phyloP scores from a whole-genome alignment of 805 yeast species.

The Saturnispora saitoi region DNA sequence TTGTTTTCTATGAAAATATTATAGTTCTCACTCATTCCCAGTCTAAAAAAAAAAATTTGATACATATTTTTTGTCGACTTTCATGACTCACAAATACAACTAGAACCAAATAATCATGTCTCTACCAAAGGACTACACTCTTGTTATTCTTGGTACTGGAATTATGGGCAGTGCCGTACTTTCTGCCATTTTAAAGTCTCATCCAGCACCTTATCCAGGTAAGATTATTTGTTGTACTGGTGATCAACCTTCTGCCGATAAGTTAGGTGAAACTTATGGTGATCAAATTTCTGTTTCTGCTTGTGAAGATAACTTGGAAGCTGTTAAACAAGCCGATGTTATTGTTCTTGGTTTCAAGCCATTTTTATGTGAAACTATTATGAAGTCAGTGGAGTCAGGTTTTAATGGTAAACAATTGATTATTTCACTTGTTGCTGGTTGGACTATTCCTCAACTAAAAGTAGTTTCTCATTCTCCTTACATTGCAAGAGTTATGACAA shows the following conservation, averaged over 20 bases:
- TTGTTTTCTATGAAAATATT: too few species aligned
- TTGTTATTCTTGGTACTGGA: constrained; percentile 86
- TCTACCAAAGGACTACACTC: constrained; percentile 19
- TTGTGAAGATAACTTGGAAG: constrained; percentile 43
- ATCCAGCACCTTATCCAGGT: constrained; percentile 50
- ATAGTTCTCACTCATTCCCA: too few species aligned
- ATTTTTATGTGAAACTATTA: constrained; percentile 52
- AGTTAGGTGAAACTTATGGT: constrained; percentile 43
- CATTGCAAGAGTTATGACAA: constrained; percentile 93
- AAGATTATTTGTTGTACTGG: constrained; percentile 74
- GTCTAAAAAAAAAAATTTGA: too few species aligned
- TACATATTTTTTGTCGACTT: too few species aligned
- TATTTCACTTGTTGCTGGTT: constrained; percentile 86
- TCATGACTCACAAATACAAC: background rate
- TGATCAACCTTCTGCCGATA: constrained; percentile 40
- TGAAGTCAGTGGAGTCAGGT: constrained; percentile 39
- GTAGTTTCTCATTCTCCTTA: constrained; percentile 36
- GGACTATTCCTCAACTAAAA: constrained; percentile 66
- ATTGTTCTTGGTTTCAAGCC: constrained; percentile 88
- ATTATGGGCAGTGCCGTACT: constrained; percentile 93
- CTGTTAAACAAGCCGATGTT: constrained; percentile 58
- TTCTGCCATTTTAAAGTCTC: constrained; percentile 56
- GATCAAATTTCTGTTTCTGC: constrained; percentile 44
- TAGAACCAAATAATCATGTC: background rate
- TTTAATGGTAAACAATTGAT: constrained; percentile 34